Evolutionary conservation across 805 yeast genomes (phyloP).

Genomic region (Candida succiphila): DNA sequence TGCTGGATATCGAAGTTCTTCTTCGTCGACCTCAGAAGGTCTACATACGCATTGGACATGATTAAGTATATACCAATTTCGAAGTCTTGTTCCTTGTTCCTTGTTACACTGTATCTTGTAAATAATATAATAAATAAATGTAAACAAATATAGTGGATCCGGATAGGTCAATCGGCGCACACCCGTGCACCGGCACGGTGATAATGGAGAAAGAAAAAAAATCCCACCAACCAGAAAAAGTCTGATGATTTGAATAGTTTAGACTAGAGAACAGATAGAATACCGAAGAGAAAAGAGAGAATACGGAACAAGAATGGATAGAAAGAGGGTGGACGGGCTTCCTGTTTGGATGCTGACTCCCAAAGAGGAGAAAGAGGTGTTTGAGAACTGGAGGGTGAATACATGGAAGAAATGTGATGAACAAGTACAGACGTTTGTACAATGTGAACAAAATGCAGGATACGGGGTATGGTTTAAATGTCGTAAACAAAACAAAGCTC

Average conservation of each 20-base stretch:
- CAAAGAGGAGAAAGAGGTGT: conserved; percentile 62
- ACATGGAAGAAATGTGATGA: conserved; percentile 63
- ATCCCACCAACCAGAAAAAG: no score
- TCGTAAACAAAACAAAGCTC: conserved; percentile 41
- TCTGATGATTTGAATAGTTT: no score
- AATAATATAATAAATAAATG: no score
- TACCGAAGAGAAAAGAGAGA: no score
- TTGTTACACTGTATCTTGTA: no score
- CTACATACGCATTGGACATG: conserved; percentile 8
- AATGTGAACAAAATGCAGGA: conserved; percentile 54
- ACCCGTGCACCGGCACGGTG: no score
- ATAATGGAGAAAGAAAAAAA: no score
- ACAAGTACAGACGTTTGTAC: conserved; percentile 44
- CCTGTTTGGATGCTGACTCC: conserved; percentile 77
- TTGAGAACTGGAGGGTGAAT: conserved; percentile 57
- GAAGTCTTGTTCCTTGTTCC: no score
- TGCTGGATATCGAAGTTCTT: conserved; percentile 40
- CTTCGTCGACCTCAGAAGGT: conserved; percentile 29
- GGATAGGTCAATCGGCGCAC: no score
- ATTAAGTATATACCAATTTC: no score
- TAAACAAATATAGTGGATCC: no score
- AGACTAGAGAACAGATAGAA: no score
- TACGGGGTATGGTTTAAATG: conserved; percentile 61
- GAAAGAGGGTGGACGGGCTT: conserved; percentile 26
- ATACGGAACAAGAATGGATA: conserved; percentile 10